Evolutionary conservation across 768 basidiomycete genomes (phyloP).

Genomic region (Termitomyces sp.): DNA sequence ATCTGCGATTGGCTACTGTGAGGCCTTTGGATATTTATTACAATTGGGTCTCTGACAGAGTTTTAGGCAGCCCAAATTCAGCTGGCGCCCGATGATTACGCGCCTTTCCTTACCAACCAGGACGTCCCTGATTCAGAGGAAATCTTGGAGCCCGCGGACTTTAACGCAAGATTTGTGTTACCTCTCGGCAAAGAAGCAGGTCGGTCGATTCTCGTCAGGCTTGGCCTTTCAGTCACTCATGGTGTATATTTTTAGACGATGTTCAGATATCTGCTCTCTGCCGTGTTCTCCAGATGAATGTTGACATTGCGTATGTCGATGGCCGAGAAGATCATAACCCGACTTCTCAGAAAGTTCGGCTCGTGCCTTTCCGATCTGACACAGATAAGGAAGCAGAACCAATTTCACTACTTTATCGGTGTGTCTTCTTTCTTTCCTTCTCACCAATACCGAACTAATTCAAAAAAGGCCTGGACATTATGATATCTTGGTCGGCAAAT

Average conservation of each 20-base stretch:
- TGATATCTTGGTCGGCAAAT: slow-evolving; percentile 50
- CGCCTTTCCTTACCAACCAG: slow-evolving; percentile 64
- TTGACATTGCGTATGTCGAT: slow-evolving; percentile 80
- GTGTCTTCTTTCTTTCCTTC: slow-evolving; percentile 2
- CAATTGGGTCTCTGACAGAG: neutral
- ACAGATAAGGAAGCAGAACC: slow-evolving; percentile 40
- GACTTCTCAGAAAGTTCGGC: slow-evolving; percentile 42
- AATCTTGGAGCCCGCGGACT: slow-evolving; percentile 50
- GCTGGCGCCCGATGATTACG: slow-evolving; percentile 51
- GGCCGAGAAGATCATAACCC: slow-evolving; percentile 31
- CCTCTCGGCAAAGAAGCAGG: slow-evolving; percentile 75
- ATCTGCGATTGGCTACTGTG: slow-evolving; percentile 73
- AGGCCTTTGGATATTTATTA: slow-evolving; percentile 7
- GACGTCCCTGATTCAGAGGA: slow-evolving; percentile 54
- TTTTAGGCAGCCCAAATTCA: slow-evolving; percentile 69
- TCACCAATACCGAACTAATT: neutral
- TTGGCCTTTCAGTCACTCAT: neutral
- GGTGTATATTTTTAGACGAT: slow-evolving; percentile 48
- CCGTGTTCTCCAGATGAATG: slow-evolving; percentile 56
- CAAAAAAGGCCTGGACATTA: slow-evolving; percentile 76
- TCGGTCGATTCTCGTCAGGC: slow-evolving; percentile 18
- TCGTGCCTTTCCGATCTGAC: slow-evolving; percentile 56
- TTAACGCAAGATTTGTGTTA: slow-evolving; percentile 78
- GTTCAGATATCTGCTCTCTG: slow-evolving; percentile 78
- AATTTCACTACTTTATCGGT: slow-evolving; percentile 74